Base-by-base conservation (phyloP, 2,329 filamentous ascomycete species). In the Aspergillus neoniger region DNA sequence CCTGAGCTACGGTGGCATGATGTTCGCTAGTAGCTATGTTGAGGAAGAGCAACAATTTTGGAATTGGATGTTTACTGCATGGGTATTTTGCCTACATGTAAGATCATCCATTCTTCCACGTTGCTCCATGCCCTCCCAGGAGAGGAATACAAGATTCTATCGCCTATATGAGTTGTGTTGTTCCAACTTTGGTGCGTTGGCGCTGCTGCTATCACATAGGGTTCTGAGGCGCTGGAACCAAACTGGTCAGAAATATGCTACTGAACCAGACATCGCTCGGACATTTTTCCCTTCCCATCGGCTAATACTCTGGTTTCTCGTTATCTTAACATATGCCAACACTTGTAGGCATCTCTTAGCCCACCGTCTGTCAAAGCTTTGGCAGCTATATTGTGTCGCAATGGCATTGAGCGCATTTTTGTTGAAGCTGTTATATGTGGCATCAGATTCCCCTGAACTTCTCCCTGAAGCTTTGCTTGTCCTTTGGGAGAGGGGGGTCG, bases 11-110 rank as follows among this genome's bases (percentile, higher is more conserved):
- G 87, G 88, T 1, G 74, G 86, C 39, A 96, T 97, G 87, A 98
- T 98, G 93, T 98, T 98, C 77, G 94, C 93, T 9, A 96, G 91
- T 73, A 98, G 93, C 71, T 99, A 95, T 74, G 92, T 99, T 2
- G 95, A 99, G 76, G 95, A 99, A 77, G 95, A 99, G 75, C 95
- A 99, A 53, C 92, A 98, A 67, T 97, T 96, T 74, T 99, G 95
- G 95, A 98, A 99, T 77, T 98, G 94, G 92, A 78, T 86, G 1
- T 85, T 89, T 0, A 74, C 74, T 17, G 77, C 73, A 30, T 81
- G 78, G 76, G 76, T 82, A 48, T 74, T 80, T 58, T 80, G 80
- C 60, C 73, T 87, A 12, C 80, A 81, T 66, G 64, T 80, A 41
- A 76, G 65, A 65, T 72, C 70, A 62, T 71, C 23, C 51, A 43